Conservation (phyloP, 352 stramenopile genomes). For the Plasmopara viticola region DNA sequence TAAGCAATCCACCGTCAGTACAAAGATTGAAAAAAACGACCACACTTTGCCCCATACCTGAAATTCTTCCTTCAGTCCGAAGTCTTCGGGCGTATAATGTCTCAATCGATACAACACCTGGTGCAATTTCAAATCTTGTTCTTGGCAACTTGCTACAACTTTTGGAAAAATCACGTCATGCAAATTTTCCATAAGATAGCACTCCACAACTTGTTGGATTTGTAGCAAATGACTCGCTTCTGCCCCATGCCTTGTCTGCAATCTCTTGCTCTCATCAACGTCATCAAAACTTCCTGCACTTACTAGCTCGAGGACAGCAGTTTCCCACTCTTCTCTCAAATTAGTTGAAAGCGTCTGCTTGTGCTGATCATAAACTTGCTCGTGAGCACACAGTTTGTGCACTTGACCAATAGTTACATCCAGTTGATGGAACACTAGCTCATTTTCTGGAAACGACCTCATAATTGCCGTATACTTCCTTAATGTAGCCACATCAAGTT, state of each 20-base stretch:
- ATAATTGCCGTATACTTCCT: slow-evolving; percentile 72
- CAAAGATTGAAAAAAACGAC: not conserved
- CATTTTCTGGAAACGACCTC: slow-evolving; percentile 65
- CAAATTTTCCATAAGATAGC: slow-evolving; percentile 70
- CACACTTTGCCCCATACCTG: slow-evolving; percentile 29
- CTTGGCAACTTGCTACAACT: slow-evolving; percentile 37
- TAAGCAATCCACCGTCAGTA: not conserved
- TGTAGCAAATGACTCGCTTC: slow-evolving; percentile 41
- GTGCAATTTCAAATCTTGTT: slow-evolving; percentile 42
- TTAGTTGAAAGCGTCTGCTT: slow-evolving; percentile 37
- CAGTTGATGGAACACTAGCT: slow-evolving; percentile 62
- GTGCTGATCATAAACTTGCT: slow-evolving; percentile 42
- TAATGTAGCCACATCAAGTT: slow-evolving; percentile 70
- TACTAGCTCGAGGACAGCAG: slow-evolving; percentile 48
- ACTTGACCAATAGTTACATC: slow-evolving; percentile 61
- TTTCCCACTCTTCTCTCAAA: slow-evolving; percentile 50
- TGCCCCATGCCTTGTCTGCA: too few relatives aligned
- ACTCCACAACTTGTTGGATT: slow-evolving; percentile 77
- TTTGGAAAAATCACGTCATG: slow-evolving; percentile 50
- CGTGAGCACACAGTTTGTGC: slow-evolving; percentile 42
- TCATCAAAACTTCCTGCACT: slow-evolving; percentile 44
- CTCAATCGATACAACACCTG: slow-evolving; percentile 44
- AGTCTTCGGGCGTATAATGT: slow-evolving; percentile 58
- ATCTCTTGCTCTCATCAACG: slow-evolving; percentile 15
- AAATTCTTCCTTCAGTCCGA: slow-evolving; percentile 62